Base-by-base conservation (phyloP, 176 grass and related monocot genomes). In the Zea luxurians region DNA sequence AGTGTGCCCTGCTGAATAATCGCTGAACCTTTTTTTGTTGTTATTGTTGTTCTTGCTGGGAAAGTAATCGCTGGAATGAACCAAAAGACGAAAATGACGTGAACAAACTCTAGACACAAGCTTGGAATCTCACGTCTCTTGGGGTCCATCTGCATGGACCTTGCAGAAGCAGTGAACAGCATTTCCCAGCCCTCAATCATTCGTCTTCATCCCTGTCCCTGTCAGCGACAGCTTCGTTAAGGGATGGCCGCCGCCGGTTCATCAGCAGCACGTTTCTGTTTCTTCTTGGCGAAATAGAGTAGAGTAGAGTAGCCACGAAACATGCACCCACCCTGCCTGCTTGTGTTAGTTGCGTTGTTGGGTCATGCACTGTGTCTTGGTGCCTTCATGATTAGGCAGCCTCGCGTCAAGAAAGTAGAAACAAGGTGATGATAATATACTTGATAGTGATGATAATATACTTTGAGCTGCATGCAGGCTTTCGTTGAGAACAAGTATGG, bases 401-500 rank as follows among this genome's bases (percentile, higher is more conserved):
- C 27, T 27, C 27, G 27, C 27, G 27, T 27, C 27, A 27, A 27
- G 27, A 27, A 27, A 27, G 27, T 27, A 27, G 27, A 27, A 27
- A 27, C 27, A 27, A 27, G 27, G 27, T 27, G 4, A 40, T 4
- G 4, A 40, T 40, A 27, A 61, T 36, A 13, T 63, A 64, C 13
- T 57, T 21, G 34, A 34, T 21, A 61, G 9, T 4, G 4, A 40
- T 4, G 4, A 40, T 40, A 27, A 61, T 36, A 13, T 63, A 64
- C 13, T 41, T 6, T 61, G 67, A 49, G 7, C 18, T 77, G 74
- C 85, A 97, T 77, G 74, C 85, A 97, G 95, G 62, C 71, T 6
- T 75, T 58, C 37, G 34, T 50, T 2, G 85, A 86, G 83, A 94
- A 88, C 43, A 97, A 94, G 83, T 97, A 90, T 75, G 89, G 89